Conservation (phyloP, 805 yeast genomes). For the Candida ulmi region DNA sequence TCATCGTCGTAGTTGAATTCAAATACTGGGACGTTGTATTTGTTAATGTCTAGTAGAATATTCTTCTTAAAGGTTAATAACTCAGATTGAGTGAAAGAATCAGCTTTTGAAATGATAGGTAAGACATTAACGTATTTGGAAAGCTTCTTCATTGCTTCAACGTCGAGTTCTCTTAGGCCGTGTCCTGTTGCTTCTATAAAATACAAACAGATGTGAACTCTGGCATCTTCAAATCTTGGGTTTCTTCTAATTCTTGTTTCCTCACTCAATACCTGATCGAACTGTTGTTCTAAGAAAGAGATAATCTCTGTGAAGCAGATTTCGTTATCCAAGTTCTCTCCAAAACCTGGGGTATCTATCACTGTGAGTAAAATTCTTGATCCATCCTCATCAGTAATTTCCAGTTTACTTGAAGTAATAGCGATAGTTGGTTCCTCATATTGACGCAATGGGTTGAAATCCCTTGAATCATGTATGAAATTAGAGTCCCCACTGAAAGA, state of each 20-base stretch:
- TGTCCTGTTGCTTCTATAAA: slow-evolving; percentile 76
- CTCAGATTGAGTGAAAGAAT: slow-evolving; percentile 61
- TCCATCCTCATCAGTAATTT: slow-evolving; percentile 57
- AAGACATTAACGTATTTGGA: slow-evolving; percentile 70
- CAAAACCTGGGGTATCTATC: slow-evolving; percentile 79
- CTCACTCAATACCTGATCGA: slow-evolving; percentile 74
- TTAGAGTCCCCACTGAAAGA: slow-evolving; percentile 16
- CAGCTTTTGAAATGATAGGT: slow-evolving; percentile 69
- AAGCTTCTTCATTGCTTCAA: slow-evolving; percentile 62
- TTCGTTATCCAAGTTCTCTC: slow-evolving; percentile 62
- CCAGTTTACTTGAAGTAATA: slow-evolving; percentile 60
- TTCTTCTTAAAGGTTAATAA: slow-evolving; percentile 53
- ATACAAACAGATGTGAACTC: slow-evolving; percentile 70
- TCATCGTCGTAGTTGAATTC: slow-evolving; percentile 68
- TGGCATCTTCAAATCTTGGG: slow-evolving; percentile 72
- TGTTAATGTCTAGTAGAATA: slow-evolving; percentile 57
- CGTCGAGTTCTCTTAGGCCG: slow-evolving; percentile 70
- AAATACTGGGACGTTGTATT: slow-evolving; percentile 66
- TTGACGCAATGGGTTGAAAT: slow-evolving; percentile 57
- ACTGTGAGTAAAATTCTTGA: slow-evolving; percentile 50
- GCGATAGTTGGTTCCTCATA: slow-evolving; percentile 71
- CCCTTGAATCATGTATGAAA: slow-evolving; percentile 51
- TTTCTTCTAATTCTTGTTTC: slow-evolving; percentile 84
- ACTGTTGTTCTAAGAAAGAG: slow-evolving; percentile 67
- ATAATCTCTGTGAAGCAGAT: slow-evolving; percentile 63